Conservation (phyloP, 345 rosid genomes). For the Salix brachista region DNA sequence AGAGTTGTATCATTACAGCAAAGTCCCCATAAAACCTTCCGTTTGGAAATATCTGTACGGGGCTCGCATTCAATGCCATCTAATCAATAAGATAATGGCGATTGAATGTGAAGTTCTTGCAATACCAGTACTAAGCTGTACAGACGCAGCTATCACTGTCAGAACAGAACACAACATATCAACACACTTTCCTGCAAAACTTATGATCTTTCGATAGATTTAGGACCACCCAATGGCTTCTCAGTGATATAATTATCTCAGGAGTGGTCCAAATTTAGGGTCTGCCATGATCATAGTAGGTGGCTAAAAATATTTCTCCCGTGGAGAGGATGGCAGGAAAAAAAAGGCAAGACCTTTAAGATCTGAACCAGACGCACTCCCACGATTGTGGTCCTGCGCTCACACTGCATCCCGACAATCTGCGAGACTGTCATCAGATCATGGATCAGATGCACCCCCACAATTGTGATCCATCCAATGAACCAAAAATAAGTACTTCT, state of each 20-base stretch:
- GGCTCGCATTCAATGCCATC: not conserved
- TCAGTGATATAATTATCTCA: not conserved
- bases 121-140: not conserved
- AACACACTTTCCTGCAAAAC: conserved; percentile 2
- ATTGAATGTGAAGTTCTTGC: conserved; percentile 3
- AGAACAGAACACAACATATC: not conserved
- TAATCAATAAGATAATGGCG: not conserved
- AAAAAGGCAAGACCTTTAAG: conserved; percentile 15
- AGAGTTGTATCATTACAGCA: not conserved
- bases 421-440: not conserved
- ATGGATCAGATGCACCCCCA: not conserved
- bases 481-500: conserved; percentile 2
- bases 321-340: conserved; percentile 3
- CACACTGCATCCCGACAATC: not conserved
- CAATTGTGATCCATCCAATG: not conserved
- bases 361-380: conserved; percentile 11
- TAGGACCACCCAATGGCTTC: conserved; percentile 6
- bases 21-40: not conserved
- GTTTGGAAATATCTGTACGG: not conserved
- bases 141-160: not conserved
- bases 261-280: conserved; percentile 25
- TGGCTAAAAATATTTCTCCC: not conserved
- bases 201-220: not conserved
- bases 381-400: conserved; percentile 21
- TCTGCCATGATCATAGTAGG: conserved; percentile 6